Percentiles rank a stretch among this genome's conserved stretches.
Evolutionary conservation across 495 filamentous ascomycete species (phyloP).

Genomic region (Penicillium steckii): DNA sequence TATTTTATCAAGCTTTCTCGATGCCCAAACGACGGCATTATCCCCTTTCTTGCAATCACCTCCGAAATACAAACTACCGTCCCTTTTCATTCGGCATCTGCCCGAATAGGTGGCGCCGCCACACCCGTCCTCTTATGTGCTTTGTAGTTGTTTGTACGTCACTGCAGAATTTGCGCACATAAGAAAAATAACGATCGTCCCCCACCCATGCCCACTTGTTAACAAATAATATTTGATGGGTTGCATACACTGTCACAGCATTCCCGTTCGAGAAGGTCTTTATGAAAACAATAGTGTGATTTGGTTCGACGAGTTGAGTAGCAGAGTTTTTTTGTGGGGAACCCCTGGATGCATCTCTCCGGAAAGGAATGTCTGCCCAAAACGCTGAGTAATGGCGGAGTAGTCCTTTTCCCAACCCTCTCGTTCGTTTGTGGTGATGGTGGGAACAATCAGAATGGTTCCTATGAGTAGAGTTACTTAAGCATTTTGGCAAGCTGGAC

Average conservation of each 20-base stretch:
- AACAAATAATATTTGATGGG: background rate
- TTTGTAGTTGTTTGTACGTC: slow-evolving; percentile 9
- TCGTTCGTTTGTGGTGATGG: too few species aligned
- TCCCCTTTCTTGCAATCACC: background rate
- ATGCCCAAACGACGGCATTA: background rate
- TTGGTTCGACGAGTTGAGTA: background rate
- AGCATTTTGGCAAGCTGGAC: too few species aligned
- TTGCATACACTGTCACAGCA: background rate
- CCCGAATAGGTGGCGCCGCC: slow-evolving; percentile 21
- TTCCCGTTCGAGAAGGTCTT: slow-evolving; percentile 2
- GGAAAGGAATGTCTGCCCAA: background rate
- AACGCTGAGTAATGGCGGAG: slow-evolving; percentile 8
- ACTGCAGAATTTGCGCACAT: slow-evolving; percentile 19
- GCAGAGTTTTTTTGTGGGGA: background rate
- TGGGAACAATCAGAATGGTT: too few species aligned
- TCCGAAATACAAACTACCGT: background rate
- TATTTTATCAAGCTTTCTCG: background rate
- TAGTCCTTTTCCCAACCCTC: slow-evolving; percentile 6
- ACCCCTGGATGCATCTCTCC: background rate
- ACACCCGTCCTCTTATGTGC: slow-evolving; percentile 11
- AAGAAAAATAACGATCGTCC: background rate
- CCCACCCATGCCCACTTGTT: background rate
- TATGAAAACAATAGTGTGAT: background rate
- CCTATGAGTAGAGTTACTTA: too few species aligned
- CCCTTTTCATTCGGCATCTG: background rate